phyloP scores from a whole-genome alignment of 2,329 filamentous ascomycete genomes.

The Pseudocercospora eumusae region DNA sequence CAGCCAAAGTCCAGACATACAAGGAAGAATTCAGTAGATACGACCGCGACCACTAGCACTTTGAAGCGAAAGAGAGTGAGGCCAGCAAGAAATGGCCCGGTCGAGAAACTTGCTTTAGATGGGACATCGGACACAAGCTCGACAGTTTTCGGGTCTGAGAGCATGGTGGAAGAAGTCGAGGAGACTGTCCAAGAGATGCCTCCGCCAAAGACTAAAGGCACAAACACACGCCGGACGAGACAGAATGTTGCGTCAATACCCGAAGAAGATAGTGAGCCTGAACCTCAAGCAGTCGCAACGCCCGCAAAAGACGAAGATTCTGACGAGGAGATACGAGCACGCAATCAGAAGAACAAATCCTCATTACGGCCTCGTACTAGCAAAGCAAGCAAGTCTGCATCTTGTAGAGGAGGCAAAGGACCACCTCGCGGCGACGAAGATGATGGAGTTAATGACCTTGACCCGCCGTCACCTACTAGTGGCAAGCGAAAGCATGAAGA shows the following conservation, averaged over 20 bases:
- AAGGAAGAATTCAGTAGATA: constrained; percentile 25
- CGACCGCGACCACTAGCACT: constrained; percentile 28
- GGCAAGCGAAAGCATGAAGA: constrained; percentile 25
- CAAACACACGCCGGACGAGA: constrained; percentile 11
- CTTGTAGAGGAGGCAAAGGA: constrained; percentile 34
- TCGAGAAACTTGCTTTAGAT: constrained; percentile 28
- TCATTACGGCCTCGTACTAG: constrained; percentile 38
- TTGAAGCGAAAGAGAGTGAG: constrained; percentile 32
- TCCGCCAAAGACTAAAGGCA: constrained; percentile 16
- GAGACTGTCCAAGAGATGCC: constrained; percentile 11
- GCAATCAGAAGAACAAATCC: constrained; percentile 38
- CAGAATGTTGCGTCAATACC: constrained; percentile 9
- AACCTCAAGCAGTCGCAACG: constrained; percentile 20
- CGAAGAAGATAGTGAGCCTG: background rate
- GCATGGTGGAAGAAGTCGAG: constrained; percentile 17
- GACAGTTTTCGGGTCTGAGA: constrained; percentile 2
- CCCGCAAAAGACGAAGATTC: constrained; percentile 28
- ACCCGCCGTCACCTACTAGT: constrained; percentile 21
- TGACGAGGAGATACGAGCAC: constrained; percentile 30
- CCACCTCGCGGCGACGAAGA: constrained; percentile 32
- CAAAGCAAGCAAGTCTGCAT: constrained; percentile 34
- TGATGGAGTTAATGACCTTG: constrained; percentile 26
- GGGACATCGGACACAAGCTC: constrained; percentile 22
- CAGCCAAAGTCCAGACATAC: constrained; percentile 9
- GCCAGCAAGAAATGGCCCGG: constrained; percentile 11